Evolutionary conservation across 495 filamentous ascomycete species (phyloP), one percentile per base, ranked within the genome.

Genomic region (Lasiosphaeria hispida): DNA sequence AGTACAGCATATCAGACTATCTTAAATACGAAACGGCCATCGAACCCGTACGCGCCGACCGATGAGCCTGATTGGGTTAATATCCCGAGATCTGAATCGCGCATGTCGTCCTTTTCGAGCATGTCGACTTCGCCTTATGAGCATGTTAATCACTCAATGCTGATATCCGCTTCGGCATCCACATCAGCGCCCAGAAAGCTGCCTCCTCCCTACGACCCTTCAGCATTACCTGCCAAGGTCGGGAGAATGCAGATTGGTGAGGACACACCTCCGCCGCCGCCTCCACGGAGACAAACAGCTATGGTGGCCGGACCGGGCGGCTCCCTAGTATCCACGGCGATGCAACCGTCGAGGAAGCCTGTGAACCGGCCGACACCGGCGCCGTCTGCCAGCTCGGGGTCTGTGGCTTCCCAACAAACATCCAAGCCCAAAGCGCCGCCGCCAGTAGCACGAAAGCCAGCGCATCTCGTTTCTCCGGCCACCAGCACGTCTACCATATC

Each of bases 1-100:
- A 70, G 66, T 36, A 63, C 73, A 7, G 68, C 65, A n/a, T 69
- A 66, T 9, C 80, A 80, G 8, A 75, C 80, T 39, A 71, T 86
- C 14, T 79, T 86, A 10, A 96, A 96, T 71, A 79, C 83, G 2
- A 75, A 84, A 45, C 82, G 91, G 23, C 86, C 84, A 7, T 81
- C 87, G 7, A 98, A 98, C 67, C 94, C 94, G 1, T 97, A 95
- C 63, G 77, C 74, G 13, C 72, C 75, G 8, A 83, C 83, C 2
- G 71, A 84, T 19, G 84, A 90, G 61, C 81, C 85, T 9, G 90
- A 96, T 61, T 97, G 94, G 94, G 81, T 90, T 36, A 80, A 80
- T 18, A 73, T 88, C 4, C 73, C 77, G 18, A 67, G 76, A 42
- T 71, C 75, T 0, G 72, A 75, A 57, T 79, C 78, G 13, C 73